phyloP scores from a whole-genome alignment of 2,329 filamentous ascomycete species.

The Stagonosporopsis chrysanthemi region DNA sequence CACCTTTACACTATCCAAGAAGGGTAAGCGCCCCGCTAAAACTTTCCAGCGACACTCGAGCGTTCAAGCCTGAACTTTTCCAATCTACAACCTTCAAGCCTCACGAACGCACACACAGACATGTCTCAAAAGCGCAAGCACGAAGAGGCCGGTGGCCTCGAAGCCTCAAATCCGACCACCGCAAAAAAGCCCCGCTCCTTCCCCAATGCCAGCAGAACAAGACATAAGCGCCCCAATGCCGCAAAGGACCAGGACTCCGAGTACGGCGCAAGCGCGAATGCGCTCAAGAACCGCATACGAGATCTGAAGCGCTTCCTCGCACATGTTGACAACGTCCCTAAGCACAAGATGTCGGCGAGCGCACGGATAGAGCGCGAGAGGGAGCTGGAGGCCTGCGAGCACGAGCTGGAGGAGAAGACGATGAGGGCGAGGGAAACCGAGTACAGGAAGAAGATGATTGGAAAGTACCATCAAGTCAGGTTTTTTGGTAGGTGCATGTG shows the following conservation, averaged over 20 bases:
- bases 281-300: constrained; percentile 75
- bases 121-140: constrained; percentile 51
- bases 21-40: constrained; percentile 40
- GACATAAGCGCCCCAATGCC: constrained; percentile 31
- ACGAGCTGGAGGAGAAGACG: constrained; percentile 62
- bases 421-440: constrained; percentile 62
- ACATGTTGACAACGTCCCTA: constrained; percentile 59
- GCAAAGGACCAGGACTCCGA: constrained; percentile 33
- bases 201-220: constrained; percentile 26
- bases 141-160: constrained; percentile 28
- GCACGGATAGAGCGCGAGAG: constrained; percentile 74
- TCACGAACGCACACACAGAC: constrained; percentile 6
- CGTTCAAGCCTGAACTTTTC: constrained; percentile 14
- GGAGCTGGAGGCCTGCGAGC: constrained; percentile 71
- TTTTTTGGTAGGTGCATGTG: constrained; percentile 73
- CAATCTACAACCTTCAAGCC: neutral
- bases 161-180: constrained; percentile 15
- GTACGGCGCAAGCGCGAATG: constrained; percentile 56
- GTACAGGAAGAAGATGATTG: constrained; percentile 74
- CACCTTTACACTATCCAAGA: constrained; percentile 2
- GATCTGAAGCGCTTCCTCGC: constrained; percentile 72
- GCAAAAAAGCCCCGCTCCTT: constrained; percentile 39
- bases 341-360: constrained; percentile 66
- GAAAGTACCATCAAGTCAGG: constrained; percentile 81
- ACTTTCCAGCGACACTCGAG: constrained; percentile 26